phyloP scores from a whole-genome alignment of 2,329 filamentous ascomycete species.

The Aulographum hederae region DNA sequence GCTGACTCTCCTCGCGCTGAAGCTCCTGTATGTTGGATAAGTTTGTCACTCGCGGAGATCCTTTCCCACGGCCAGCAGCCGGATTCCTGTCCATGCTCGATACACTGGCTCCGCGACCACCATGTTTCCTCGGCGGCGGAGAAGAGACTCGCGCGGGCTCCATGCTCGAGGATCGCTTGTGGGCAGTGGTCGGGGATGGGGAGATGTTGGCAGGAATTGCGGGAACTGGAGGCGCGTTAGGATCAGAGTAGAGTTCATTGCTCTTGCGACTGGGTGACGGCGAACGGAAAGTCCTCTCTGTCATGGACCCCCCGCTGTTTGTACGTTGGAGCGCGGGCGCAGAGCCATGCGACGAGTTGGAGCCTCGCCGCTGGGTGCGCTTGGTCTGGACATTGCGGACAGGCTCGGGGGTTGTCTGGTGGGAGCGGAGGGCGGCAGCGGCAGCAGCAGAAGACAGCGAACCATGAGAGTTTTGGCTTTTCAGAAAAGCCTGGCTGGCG shows the following conservation, averaged over 20 bases:
- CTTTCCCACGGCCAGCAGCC: background rate
- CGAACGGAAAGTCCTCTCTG: constrained; percentile 69
- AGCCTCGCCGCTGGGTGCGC: constrained; percentile 58
- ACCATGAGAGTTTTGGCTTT: constrained; percentile 41
- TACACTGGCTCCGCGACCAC: constrained; percentile 1
- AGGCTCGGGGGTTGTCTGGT: constrained; percentile 59
- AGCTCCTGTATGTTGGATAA: constrained; percentile 11
- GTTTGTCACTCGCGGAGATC: background rate
- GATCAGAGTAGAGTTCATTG: constrained; percentile 8
- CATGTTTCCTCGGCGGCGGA: constrained; percentile 15
- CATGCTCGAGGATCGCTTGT: constrained; percentile 26
- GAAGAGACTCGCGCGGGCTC: constrained; percentile 25
- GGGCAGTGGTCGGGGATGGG: constrained; percentile 11
- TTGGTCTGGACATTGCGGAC: constrained; percentile 77
- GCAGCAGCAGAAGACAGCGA: constrained; percentile 69
- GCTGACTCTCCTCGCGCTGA: constrained; percentile 22
- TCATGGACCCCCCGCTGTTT: constrained; percentile 67
- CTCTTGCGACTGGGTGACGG: constrained; percentile 31
- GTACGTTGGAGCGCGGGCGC: constrained; percentile 38
- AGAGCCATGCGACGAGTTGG: constrained; percentile 48
- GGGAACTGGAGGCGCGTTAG: constrained; percentile 57
- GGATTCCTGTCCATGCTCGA: constrained; percentile 3
- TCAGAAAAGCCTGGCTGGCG: constrained; percentile 64
- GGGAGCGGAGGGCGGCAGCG: constrained; percentile 63
- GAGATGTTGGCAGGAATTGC: constrained; percentile 39